Evolutionary conservation across 1,284 basidiomycete genomes (phyloP).

Genomic region (Apiotrichum montevideense): DNA sequence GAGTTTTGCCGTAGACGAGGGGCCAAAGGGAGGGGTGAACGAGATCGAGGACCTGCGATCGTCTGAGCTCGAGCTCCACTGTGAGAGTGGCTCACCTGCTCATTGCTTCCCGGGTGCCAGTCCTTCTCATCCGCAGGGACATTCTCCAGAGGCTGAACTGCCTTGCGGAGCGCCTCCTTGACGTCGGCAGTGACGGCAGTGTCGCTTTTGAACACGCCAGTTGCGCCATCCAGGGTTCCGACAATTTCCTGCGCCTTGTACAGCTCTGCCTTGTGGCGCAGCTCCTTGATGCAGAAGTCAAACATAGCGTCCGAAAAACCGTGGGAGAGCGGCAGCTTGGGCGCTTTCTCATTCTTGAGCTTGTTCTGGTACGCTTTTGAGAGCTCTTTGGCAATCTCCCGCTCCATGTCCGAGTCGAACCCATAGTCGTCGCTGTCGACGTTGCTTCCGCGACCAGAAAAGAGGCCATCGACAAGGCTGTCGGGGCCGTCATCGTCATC

Average conservation of each 20-base stretch:
- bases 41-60: conserved; percentile 8
- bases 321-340: background rate
- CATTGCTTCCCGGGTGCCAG: conserved; percentile 16
- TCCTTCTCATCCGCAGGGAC: conserved; percentile 7
- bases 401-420: background rate
- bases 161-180: background rate
- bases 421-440: background rate
- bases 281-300: conserved; percentile 9
- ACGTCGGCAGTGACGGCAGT: background rate
- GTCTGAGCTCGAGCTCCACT: background rate
- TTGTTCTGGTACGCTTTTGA: too few species aligned
- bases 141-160: conserved; percentile 3
- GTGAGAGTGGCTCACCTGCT: background rate
- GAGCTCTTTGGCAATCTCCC: too few species aligned
- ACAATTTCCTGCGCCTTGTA: conserved; percentile 1
- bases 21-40: conserved; percentile 15
- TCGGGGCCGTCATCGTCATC: background rate
- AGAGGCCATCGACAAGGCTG: background rate
- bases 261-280: conserved; percentile 12
- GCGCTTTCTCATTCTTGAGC: background rate
- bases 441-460: background rate
- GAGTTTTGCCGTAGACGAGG: conserved; percentile 14
- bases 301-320: conserved; percentile 13
- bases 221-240: conserved; percentile 2
- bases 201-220: conserved; percentile 4